A percentile compares a stretch with the other conserved stretches of the same genome.
These are phyloP conservation scores for Vitis vinifera DNA, from an alignment of 164 flowering plant genomes.

Conservation along the genomic window DNA sequence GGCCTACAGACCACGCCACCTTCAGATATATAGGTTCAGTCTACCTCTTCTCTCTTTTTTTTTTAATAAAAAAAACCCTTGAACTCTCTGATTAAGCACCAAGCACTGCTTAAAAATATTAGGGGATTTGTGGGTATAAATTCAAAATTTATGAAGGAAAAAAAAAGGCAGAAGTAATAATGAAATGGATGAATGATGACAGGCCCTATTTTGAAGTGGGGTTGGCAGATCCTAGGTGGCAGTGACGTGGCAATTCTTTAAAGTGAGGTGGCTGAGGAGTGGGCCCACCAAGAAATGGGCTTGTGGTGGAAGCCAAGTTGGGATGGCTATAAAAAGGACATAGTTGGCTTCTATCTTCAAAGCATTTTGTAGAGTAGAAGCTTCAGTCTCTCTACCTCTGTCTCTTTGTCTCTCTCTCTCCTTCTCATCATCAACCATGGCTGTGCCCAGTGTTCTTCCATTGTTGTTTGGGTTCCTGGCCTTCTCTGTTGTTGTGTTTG, in stretches of 20 bases:
- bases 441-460: not conserved
- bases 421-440: slow-evolving; percentile 13
- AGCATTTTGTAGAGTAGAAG: slow-evolving; percentile 6
- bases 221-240: slow-evolving; percentile 20
- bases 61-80: too few relatives aligned
- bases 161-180: too few relatives aligned
- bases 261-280: not conserved
- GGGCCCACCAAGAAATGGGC: slow-evolving; percentile 5
- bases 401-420: slow-evolving; percentile 7
- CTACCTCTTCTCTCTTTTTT: too few relatives aligned
- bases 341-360: not conserved
- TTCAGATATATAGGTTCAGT: too few relatives aligned
- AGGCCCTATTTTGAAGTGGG: too few relatives aligned
- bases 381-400: slow-evolving; percentile 1
- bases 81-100: too few relatives aligned
- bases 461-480: slow-evolving; percentile 17
- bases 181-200: too few relatives aligned
- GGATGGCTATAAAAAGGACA: slow-evolving; percentile 21
- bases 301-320: slow-evolving; percentile 21
- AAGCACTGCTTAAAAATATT: too few relatives aligned
- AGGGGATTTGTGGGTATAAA: too few relatives aligned
- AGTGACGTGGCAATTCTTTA: slow-evolving; percentile 1
- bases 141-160: too few relatives aligned
- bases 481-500: slow-evolving; percentile 22
- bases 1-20: too few relatives aligned